These are phyloP conservation scores for Fusarium denticulatum DNA, from an alignment of 2,329 filamentous ascomycete species.

Conservation along the genomic window DNA sequence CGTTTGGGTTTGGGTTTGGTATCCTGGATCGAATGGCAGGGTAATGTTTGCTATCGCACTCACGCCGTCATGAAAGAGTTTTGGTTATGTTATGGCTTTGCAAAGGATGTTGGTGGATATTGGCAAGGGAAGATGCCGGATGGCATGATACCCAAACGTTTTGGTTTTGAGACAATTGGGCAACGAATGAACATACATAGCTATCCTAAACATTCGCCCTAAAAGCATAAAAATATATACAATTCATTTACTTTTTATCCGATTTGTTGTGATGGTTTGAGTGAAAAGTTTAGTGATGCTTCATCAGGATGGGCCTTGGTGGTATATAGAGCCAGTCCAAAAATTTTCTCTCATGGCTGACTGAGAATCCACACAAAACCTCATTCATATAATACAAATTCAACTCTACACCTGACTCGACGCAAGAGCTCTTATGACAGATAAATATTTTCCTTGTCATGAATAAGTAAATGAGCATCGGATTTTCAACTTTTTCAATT, in stretches of 20 bases:
- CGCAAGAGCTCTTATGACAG: background rate
- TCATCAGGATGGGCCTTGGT: conserved; percentile 17
- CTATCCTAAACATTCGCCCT: conserved; percentile 9
- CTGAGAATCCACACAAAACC: conserved; percentile 39
- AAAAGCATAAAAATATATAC: conserved; percentile 20
- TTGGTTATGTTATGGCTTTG: conserved; percentile 11
- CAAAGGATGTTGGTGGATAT: conserved; percentile 10
- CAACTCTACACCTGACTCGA: background rate
- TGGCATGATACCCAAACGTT: conserved; percentile 39
- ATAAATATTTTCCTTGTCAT: background rate
- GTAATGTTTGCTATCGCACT: conserved; percentile 10
- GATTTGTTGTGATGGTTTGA: background rate
- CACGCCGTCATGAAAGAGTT: conserved; percentile 20
- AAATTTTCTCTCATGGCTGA: conserved; percentile 39
- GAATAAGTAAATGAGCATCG: background rate
- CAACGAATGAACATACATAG: conserved; percentile 18
- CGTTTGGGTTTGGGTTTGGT: conserved; percentile 39
- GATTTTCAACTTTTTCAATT: background rate
- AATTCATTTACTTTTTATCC: background rate
- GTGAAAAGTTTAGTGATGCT: background rate
- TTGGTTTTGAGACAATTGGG: conserved; percentile 9
- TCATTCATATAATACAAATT: conserved; percentile 9
- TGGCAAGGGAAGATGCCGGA: conserved; percentile 33
- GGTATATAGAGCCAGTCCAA: conserved; percentile 25
- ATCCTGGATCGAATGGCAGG: conserved; percentile 11